Evolutionary conservation across 2,329 filamentous ascomycete species (phyloP).

Genomic region (Cladophialophora bantiana): DNA sequence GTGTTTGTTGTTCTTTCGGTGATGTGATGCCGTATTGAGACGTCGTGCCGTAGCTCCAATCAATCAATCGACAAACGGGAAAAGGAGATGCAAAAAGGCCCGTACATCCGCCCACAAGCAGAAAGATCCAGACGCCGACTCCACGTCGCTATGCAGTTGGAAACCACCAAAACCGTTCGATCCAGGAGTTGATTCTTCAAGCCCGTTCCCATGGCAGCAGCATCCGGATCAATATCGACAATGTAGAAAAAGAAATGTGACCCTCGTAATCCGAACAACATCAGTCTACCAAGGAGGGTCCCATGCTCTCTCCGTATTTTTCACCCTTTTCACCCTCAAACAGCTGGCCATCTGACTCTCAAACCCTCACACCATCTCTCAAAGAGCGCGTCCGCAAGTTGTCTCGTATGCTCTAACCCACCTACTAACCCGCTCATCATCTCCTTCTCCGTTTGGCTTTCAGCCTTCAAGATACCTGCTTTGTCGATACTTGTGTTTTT

Average conservation of each 20-base stretch:
- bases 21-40: no score
- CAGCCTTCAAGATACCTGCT: neutral
- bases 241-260: neutral
- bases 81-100: neutral
- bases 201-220: neutral
- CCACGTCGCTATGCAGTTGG: conserved; percentile 2
- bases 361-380: conserved; percentile 87
- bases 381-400: conserved; percentile 90
- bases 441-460: conserved; percentile 44
- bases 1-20: no score
- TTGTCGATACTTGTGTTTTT: conserved; percentile 51
- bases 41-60: no score
- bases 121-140: neutral
- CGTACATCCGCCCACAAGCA: neutral
- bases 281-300: no score
- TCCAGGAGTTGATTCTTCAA: neutral
- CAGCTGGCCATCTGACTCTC: conserved; percentile 67
- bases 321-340: conserved; percentile 13
- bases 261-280: neutral
- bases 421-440: conserved; percentile 60
- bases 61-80: neutral
- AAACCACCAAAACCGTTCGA: neutral
- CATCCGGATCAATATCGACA: neutral
- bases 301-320: neutral
- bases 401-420: conserved; percentile 92